Evolutionary conservation across 768 basidiomycete species (phyloP), one percentile per base, ranked within the genome.

Genomic region (Termitomyces sp.): DNA sequence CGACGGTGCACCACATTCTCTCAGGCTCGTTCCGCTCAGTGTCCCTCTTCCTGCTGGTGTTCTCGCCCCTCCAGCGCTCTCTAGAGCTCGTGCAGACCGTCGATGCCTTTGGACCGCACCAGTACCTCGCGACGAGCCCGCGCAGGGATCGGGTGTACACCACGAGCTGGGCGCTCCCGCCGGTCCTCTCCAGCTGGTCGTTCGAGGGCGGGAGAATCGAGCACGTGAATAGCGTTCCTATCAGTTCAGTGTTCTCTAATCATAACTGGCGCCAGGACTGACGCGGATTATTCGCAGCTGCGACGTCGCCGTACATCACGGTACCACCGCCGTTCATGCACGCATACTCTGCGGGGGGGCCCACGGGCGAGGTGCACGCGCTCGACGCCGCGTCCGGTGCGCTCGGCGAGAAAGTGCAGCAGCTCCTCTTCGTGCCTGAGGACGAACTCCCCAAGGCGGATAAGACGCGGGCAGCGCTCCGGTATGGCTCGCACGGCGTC

Each of bases 301-400:
- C 82, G 9, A 78, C 77, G 0, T 83, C 82, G 5, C 82, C 80
- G 0, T 83, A 82, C 59, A 76, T 82, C 22, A 69, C 73, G 18
- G 63, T 81, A 3, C 80, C 81, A 1, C 73, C 75, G 4, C 81
- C 80, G 1, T 78, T 69, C 63, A 76, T 72, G 7, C 75, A 78
- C 59, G 63, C 75, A 6, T 83, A 82, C 66, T 80, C 80, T 26
- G 71, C 72, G 6, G 80, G 81, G 2, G 81, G 81, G 1, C 81
- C 80, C 1, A 76, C 78, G 0, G 81, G 79, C 3, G 80, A 83
- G 59, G 75, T 75, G 0, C 80, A 82, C 55, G 53, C 62, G 0
- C 60, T 80, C 7, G 70, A 76, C 48, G 58, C 61, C n/a, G 47
- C 47, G 0, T 71, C 73, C 0, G 75, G 76, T 8, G 75, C 72